Conservation (phyloP, 2,329 filamentous ascomycete genomes). For the Tricladium varicosporioides region DNA sequence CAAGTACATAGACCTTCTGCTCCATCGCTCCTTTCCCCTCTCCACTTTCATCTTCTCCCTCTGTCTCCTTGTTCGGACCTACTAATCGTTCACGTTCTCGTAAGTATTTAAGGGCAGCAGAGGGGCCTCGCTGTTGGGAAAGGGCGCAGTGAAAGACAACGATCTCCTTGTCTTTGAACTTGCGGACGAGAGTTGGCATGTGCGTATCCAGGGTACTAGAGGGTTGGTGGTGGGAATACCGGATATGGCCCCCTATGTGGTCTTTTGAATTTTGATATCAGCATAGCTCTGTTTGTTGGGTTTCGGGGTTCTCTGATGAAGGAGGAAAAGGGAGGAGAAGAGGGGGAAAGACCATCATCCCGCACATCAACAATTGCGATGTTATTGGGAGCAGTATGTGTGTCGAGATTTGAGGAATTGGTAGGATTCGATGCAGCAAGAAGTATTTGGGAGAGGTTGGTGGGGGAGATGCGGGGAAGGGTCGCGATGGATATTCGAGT, state of each 20-base stretch:
- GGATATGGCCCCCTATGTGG: slow-evolving; percentile 88
- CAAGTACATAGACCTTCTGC: slow-evolving; percentile 79
- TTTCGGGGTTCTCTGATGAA: no score
- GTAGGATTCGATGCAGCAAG: slow-evolving; percentile 20
- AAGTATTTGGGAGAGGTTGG: slow-evolving; percentile 29
- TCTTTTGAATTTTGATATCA: slow-evolving; percentile 48
- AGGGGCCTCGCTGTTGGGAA: slow-evolving; percentile 85
- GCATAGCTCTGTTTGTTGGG: no score
- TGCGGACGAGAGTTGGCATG: slow-evolving; percentile 79
- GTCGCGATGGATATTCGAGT: slow-evolving; percentile 13
- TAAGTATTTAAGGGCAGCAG: slow-evolving; percentile 77
- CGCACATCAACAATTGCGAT: slow-evolving; percentile 86
- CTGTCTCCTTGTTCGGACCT: slow-evolving; percentile 17
- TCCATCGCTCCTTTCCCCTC: slow-evolving; percentile 31
- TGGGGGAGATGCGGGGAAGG: slow-evolving; percentile 32
- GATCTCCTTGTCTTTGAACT: slow-evolving; percentile 71
- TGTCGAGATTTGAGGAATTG: slow-evolving; percentile 24
- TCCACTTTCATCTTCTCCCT: slow-evolving; percentile 35
- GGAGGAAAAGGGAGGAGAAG: background rate
- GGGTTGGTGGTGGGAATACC: slow-evolving; percentile 72
- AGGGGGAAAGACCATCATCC: slow-evolving; percentile 60
- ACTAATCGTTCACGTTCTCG: slow-evolving; percentile 60
- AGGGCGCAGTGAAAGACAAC: slow-evolving; percentile 95
- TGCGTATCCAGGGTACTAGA: slow-evolving; percentile 69
- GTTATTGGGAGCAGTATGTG: slow-evolving; percentile 17